phyloP scores from a whole-genome alignment of 768 basidiomycete genomes.

The Leccinum subgranulosum region DNA sequence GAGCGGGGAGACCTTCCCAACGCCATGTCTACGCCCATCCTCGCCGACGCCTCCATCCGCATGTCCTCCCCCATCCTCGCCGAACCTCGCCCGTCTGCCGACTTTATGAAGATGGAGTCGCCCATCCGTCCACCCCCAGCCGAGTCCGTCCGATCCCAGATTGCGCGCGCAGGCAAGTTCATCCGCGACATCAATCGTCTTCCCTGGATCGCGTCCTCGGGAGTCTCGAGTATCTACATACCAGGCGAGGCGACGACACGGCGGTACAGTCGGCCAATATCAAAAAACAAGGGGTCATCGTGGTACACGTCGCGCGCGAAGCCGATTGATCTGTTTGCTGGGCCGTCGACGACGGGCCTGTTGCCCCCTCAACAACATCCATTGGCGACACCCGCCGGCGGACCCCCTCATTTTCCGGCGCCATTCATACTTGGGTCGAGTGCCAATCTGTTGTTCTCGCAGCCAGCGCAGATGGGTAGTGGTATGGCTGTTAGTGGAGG shows the following conservation, averaged over 20 bases:
- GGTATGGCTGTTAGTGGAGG: slow-evolving; percentile 2
- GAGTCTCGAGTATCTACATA: slow-evolving; percentile 46
- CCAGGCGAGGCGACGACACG: slow-evolving; percentile 35
- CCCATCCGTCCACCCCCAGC: slow-evolving; percentile 38
- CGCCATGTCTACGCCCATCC: slow-evolving; percentile 30
- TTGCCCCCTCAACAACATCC: slow-evolving; percentile 16
- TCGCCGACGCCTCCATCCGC: slow-evolving; percentile 22
- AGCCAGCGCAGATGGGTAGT: slow-evolving; percentile 8
- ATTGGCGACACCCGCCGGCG: background rate
- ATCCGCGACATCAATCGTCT: slow-evolving; percentile 38
- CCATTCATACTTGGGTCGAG: slow-evolving; percentile 33
- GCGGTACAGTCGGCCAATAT: slow-evolving; percentile 28
- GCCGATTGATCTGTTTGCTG: slow-evolving; percentile 29
- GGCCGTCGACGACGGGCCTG: slow-evolving; percentile 31
- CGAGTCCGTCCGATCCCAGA: slow-evolving; percentile 34
- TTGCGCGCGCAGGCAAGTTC: slow-evolving; percentile 36
- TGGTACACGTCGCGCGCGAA: slow-evolving; percentile 31
- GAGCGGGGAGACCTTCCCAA: slow-evolving; percentile 23
- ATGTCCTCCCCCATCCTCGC: slow-evolving; percentile 38
- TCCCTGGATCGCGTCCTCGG: slow-evolving; percentile 46
- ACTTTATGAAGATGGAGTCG: slow-evolving; percentile 49
- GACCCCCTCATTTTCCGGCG: slow-evolving; percentile 11
- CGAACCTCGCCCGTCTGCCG: slow-evolving; percentile 41
- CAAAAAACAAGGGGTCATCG: slow-evolving; percentile 25
- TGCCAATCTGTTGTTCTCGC: slow-evolving; percentile 29